These are phyloP conservation scores for Tricharina praecox DNA, from an alignment of 495 filamentous ascomycete genomes.

Conservation along the genomic window DNA sequence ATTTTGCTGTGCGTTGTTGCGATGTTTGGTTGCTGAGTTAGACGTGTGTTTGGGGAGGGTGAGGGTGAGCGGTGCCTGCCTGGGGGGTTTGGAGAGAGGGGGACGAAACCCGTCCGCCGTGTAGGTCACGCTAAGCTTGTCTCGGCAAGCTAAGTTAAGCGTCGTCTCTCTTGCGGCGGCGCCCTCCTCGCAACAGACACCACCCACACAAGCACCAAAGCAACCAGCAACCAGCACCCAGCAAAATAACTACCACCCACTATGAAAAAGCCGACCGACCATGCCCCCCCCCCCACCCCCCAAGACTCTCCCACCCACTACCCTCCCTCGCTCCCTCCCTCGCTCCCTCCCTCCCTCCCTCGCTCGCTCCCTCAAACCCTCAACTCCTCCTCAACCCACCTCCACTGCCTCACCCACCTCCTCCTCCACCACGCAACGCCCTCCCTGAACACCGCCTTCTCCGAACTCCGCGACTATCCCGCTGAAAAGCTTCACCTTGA, in stretches of 20 bases:
- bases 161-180: background rate
- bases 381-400: slow-evolving; percentile 15
- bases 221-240: background rate
- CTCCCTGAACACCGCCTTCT: slow-evolving; percentile 24
- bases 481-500: slow-evolving; percentile 6
- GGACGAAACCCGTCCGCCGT: too few species aligned
- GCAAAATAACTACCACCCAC: background rate
- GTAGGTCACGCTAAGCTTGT: background rate
- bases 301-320: slow-evolving; percentile 6
- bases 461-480: slow-evolving; percentile 12
- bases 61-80: background rate
- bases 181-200: background rate
- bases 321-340: slow-evolving; percentile 46
- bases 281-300: too few species aligned
- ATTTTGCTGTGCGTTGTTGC: slow-evolving; percentile 1
- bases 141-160: background rate
- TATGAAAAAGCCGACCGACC: background rate
- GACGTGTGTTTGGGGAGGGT: background rate
- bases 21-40: background rate
- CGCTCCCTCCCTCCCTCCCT: slow-evolving; percentile 26
- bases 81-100: too few species aligned
- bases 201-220: slow-evolving; percentile 1
- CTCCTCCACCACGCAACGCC: slow-evolving; percentile 27
- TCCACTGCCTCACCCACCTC: slow-evolving; percentile 25
- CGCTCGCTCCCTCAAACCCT: slow-evolving; percentile 21